Evolutionary conservation across 306 rosid species (phyloP).

Genomic region (Pachyrhizus erosus): DNA sequence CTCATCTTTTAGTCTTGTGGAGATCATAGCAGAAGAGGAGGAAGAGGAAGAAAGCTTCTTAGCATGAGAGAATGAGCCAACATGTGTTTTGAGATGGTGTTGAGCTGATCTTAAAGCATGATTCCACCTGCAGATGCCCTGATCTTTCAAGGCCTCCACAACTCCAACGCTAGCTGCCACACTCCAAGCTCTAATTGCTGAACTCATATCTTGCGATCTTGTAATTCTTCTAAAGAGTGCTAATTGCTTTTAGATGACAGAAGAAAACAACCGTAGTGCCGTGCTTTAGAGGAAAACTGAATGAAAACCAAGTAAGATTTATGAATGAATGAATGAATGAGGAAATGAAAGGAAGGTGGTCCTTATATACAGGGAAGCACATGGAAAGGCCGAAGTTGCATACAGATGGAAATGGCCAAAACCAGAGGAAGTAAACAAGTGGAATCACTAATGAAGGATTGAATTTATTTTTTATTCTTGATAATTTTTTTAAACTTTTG

Average conservation of each 20-base stretch:
- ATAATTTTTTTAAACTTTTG: too few species aligned
- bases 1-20: slow-evolving; percentile 44
- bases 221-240: background rate
- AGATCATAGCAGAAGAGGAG: slow-evolving; percentile 56
- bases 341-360: background rate
- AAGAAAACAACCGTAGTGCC: background rate
- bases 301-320: background rate
- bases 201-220: slow-evolving; percentile 38
- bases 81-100: slow-evolving; percentile 50
- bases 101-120: slow-evolving; percentile 46
- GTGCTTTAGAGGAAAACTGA: background rate
- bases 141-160: slow-evolving; percentile 62
- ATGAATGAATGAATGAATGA: background rate
- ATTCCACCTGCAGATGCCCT: slow-evolving; percentile 65
- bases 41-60: slow-evolving; percentile 58
- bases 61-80: slow-evolving; percentile 48
- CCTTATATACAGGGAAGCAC: background rate
- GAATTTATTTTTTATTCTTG: too few species aligned
- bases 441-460: too few species aligned
- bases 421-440: too few species aligned
- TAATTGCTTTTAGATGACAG: background rate
- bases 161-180: slow-evolving; percentile 52
- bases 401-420: too few species aligned
- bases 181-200: slow-evolving; percentile 43
- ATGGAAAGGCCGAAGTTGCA: too few species aligned